A percentile compares a stretch with the other conserved stretches of the same genome.
Conservation (phyloP, 73 alveolate species). For the Urostyla sp. region DNA sequence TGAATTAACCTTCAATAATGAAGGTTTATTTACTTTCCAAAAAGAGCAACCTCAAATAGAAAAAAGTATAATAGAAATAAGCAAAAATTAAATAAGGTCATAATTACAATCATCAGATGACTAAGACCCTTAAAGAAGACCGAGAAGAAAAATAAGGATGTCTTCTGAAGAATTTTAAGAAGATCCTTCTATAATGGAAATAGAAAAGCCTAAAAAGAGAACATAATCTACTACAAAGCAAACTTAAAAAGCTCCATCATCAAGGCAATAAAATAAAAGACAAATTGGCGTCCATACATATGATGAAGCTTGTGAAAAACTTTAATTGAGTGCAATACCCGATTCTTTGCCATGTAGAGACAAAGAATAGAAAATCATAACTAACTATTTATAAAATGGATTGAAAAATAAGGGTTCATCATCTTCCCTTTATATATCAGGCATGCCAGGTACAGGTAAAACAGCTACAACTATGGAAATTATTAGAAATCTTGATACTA, state of each 20-base stretch:
- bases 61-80: too few relatives aligned
- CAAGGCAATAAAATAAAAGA: background rate
- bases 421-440: conserved; percentile 84
- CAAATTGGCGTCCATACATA: too few relatives aligned
- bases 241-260: background rate
- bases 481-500: conserved; percentile 56
- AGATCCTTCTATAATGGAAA: background rate
- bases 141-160: background rate
- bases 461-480: conserved; percentile 87
- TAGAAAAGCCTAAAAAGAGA: background rate
- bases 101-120: too few relatives aligned
- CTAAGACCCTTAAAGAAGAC: too few relatives aligned
- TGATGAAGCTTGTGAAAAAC: conserved; percentile 54
- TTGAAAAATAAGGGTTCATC: conserved; percentile 61
- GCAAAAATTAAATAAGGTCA: too few relatives aligned
- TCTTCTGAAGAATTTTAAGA: background rate
- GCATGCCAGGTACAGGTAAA: conserved; percentile 97
- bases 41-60: too few relatives aligned
- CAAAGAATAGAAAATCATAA: conserved; percentile 69
- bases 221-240: background rate
- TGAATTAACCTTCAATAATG: too few relatives aligned
- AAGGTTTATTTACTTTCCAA: too few relatives aligned
- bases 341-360: conserved; percentile 85
- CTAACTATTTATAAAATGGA: conserved; percentile 70
- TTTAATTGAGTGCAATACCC: conserved; percentile 67